Evolutionary conservation across 2,329 filamentous ascomycete species (phyloP), one percentile per base, ranked within the genome.

Genomic region (Ascochyta fabae): DNA sequence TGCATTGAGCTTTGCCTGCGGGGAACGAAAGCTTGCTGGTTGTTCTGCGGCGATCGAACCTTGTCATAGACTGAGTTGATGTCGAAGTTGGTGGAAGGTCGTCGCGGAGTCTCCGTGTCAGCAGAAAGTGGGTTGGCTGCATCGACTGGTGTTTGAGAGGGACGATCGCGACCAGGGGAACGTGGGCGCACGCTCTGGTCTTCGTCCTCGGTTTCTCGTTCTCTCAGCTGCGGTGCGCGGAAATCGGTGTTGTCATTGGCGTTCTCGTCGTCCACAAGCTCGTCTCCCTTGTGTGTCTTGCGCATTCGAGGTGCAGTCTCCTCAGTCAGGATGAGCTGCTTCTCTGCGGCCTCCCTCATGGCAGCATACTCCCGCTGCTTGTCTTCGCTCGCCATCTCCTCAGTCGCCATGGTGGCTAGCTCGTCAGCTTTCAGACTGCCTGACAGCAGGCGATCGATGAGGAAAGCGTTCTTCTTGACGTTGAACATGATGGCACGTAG

Each of bases 261-360:
- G 42, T 67, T 63, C 23, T 96, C 91, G 41, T 89, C 87, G 59
- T 94, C 92, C 15, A 98, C 84, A 15, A 96, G 76, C 72, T 98
- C 95, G 55, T 97, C 93, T 12, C 95, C 95, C 75, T 98, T 98
- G 79, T 98, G 94, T 2, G 94, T 97, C 64, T 91, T 87, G 67
- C 92, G 86, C 53, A 97, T 88, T 3, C 92, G 87, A 4, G 93
- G 90, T 1, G 86, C 92, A 10, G 69, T 86, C 13, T 80, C 77
- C 34, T 91, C 85, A 56, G 94, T 87, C 31, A 96, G 84, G 42
- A 95, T 93, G 41, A 94, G 90, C 73, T 94, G 90, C 67, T 92
- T 91, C 70, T 95, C 91, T 0, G 87, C 86, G 58, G 86, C 84
- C 46, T 90, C 89, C 74, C 90, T 89, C 82, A 94, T 87, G 65